These are phyloP conservation scores for Flammula alnicola DNA, from an alignment of 1,284 basidiomycete genomes.

Conservation along the genomic window DNA sequence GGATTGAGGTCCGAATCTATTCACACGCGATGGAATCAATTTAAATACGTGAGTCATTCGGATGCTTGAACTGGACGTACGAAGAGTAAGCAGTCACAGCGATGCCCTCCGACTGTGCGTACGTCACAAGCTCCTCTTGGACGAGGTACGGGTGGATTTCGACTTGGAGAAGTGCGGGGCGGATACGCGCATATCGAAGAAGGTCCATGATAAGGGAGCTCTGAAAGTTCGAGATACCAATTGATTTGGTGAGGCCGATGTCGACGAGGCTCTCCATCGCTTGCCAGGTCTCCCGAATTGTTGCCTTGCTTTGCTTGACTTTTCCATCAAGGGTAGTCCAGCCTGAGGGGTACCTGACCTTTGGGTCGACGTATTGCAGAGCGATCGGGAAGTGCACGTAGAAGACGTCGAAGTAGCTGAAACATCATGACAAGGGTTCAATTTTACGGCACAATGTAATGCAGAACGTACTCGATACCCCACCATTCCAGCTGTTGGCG, in stretches of 20 bases:
- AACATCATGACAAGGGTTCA: neutral
- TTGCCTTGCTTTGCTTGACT: constrained; percentile 48
- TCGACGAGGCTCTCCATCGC: constrained; percentile 80
- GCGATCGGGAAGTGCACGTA: constrained; percentile 83
- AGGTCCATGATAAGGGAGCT: constrained; percentile 69
- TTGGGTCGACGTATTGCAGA: constrained; percentile 76
- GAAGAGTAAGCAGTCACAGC: constrained; percentile 82
- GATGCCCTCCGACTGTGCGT: constrained; percentile 65
- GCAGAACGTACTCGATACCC: constrained; percentile 60
- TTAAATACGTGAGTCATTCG: too few species aligned
- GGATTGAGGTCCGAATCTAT: constrained; percentile 72
- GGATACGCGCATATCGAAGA: constrained; percentile 71
- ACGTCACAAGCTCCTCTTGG: constrained; percentile 65
- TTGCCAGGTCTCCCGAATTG: constrained; percentile 76
- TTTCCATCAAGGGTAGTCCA: constrained; percentile 56
- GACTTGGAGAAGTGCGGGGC: constrained; percentile 75
- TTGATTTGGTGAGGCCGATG: constrained; percentile 70
- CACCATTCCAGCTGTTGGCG: constrained; percentile 68
- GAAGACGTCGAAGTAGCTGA: constrained; percentile 73
- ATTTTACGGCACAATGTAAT: neutral
- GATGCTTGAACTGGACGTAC: too few species aligned
- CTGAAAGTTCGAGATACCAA: constrained; percentile 73
- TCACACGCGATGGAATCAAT: too few species aligned
- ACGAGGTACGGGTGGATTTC: constrained; percentile 80
- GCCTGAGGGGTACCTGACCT: constrained; percentile 77